These are phyloP conservation scores for Schizochytrium sp. DNA, from an alignment of 108 stramenopile genomes.

Conservation along the genomic window DNA sequence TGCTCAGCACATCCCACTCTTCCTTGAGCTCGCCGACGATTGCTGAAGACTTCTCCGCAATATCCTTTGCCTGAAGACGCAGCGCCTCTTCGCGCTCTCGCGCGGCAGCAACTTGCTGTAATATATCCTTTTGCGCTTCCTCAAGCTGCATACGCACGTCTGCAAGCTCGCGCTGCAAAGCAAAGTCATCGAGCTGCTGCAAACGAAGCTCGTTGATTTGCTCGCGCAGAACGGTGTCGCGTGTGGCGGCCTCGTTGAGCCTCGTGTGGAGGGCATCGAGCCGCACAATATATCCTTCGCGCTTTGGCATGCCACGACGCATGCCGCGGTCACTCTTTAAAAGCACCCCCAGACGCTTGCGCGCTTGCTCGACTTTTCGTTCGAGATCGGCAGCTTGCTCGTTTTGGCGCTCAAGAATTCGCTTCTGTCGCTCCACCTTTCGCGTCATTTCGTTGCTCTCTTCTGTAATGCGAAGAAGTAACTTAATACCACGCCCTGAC, in stretches of 20 bases:
- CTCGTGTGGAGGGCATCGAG: not conserved
- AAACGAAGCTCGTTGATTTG: not conserved
- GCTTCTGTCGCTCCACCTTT: constrained; percentile 4
- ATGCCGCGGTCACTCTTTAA: not conserved
- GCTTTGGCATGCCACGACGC: not conserved
- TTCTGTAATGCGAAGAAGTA: not conserved
- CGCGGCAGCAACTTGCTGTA: not conserved
- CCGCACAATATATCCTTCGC: not conserved
- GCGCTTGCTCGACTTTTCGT: not conserved
- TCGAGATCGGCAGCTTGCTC: not conserved
- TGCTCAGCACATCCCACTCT: not conserved
- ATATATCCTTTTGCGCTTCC: not conserved
- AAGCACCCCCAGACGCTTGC: not conserved
- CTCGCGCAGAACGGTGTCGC: not conserved
- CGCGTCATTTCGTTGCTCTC: not conserved
- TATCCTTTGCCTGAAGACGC: not conserved
- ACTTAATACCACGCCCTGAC: not conserved
- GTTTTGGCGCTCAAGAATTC: not conserved
- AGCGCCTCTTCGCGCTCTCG: not conserved
- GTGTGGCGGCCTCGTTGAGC: not conserved
- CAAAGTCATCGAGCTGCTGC: not conserved
- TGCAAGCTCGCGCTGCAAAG: not conserved
- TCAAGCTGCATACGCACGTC: not conserved
- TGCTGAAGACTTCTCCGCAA: not conserved
- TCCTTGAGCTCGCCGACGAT: not conserved